These are phyloP conservation scores for Apocynum venetum DNA, from an alignment of 257 asterid genomes.

Conservation along the genomic window DNA sequence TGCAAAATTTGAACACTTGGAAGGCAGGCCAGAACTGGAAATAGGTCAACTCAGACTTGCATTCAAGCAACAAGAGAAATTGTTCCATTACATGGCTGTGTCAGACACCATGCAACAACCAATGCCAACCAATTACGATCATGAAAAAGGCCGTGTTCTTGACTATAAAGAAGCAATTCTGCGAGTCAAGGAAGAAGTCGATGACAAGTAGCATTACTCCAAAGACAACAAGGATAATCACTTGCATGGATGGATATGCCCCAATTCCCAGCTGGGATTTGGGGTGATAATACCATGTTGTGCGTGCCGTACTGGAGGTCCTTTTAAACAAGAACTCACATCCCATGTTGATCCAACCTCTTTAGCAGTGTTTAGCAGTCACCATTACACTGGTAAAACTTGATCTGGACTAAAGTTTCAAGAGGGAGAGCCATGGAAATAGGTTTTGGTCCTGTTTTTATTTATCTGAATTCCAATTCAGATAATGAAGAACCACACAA, in stretches of 20 bases:
- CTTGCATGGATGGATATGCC: conserved; percentile 33
- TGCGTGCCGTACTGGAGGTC: conserved; percentile 33
- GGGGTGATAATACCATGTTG: conserved; percentile 35
- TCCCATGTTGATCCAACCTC: conserved; percentile 36
- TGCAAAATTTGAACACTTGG: conserved; percentile 46
- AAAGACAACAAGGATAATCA: conserved; percentile 23
- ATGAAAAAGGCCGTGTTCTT: conserved; percentile 35
- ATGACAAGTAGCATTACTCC: conserved; percentile 34
- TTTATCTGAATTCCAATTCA: conserved; percentile 56
- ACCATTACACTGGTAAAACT: conserved; percentile 60
- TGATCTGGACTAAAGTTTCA: conserved; percentile 38
- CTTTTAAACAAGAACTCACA: conserved; percentile 35
- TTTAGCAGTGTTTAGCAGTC: conserved; percentile 45
- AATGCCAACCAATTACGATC: conserved; percentile 55
- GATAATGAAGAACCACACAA: too few species aligned
- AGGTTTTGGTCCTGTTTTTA: conserved; percentile 75
- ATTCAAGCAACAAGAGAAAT: conserved; percentile 35
- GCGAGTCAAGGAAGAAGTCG: conserved; percentile 28
- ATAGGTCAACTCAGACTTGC: conserved; percentile 48
- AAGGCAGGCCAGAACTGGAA: conserved; percentile 60
- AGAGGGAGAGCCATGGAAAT: conserved; percentile 74
- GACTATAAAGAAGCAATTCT: conserved; percentile 60
- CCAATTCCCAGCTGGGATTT: conserved; percentile 19
- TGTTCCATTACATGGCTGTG: conserved; percentile 55
- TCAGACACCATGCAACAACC: conserved; percentile 55